Evolutionary conservation across 1,284 basidiomycete species (phyloP), one percentile per base, ranked within the genome.

Genomic region (Austroboletus olivaceoglutinosus): DNA sequence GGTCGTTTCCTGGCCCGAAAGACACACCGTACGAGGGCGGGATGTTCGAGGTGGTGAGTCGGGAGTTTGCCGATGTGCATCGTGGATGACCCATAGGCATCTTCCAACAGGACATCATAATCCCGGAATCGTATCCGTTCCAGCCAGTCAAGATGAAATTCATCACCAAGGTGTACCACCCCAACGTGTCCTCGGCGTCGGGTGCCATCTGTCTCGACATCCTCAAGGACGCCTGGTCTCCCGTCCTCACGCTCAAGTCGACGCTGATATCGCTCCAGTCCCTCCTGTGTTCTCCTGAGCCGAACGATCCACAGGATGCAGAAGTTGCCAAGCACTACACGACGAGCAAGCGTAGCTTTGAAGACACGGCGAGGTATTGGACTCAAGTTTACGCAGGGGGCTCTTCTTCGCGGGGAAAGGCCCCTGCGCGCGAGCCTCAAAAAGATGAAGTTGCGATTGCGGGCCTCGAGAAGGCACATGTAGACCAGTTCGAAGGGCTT

Each of bases 91-190:
- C 44, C 43, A 33, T 25, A 47, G 42, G 36, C 10, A 34, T n/a
- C 6, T 34, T 34, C 8, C 10, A 36, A 51, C 57, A 94, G 93
- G 94, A 98, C 69, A 98, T 98, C 61, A 77, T 87, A n/a, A 93
- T 98, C 57, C 94, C 95, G 2, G 91, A 95, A 46, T 82, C 87
- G 43, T 98, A 98, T 68, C 96, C 96, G 5, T 98, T 98, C 70
- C 90, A 95, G 70, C 94, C 96, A 1, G 89, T 97, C 55, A 98
- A 98, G 78, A 98, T 99, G 94, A 94, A 94, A 70, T 97, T 97
- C 70, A 85, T 92, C 61, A 96, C 91, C 53, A 93, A 95, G 71
- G 91, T 98, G 40, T 99, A 98, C 69, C 96, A 98, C 73, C 96
- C 97, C 2, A 99, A 98, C 68, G 80, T 99, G 48, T 97, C 93